These are phyloP conservation scores for Dalbergia oliveri DNA, from an alignment of 306 rosid species.

Conservation along the genomic window DNA sequence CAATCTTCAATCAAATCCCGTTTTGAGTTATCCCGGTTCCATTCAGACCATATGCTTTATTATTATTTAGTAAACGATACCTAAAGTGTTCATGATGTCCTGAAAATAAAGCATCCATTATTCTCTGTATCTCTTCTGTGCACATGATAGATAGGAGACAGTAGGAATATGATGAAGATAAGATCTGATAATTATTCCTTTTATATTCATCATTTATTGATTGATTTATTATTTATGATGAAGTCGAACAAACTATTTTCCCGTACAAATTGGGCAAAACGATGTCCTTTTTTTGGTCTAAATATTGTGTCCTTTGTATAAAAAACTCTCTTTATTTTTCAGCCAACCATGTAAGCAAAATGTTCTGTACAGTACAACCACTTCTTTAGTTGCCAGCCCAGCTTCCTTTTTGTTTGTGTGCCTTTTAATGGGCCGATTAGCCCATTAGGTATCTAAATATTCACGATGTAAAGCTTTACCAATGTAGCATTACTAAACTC, in stretches of 20 bases:
- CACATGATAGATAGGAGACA: slow-evolving; percentile 44
- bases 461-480: neutral
- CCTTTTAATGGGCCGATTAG: neutral
- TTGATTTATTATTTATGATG: neutral
- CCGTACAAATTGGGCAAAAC: no score
- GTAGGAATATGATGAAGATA: neutral
- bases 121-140: slow-evolving; percentile 45
- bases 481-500: no score
- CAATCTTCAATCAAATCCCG: slow-evolving; percentile 42
- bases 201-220: neutral
- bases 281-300: no score
- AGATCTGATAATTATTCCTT: slow-evolving; percentile 2
- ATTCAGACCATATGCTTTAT: slow-evolving; percentile 16
- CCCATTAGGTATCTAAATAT: neutral
- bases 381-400: no score
- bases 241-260: no score
- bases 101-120: slow-evolving; percentile 36
- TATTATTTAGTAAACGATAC: slow-evolving; percentile 37
- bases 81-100: slow-evolving; percentile 25
- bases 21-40: slow-evolving; percentile 48
- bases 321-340: no score
- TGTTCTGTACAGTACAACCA: no score
- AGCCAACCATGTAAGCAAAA: no score
- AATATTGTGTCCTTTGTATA: neutral
- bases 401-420: neutral